A percentile compares a stretch with the other conserved stretches of the same genome.
Evolutionary conservation across 306 rosid species (phyloP).

Genomic region (Prunus mira): DNA sequence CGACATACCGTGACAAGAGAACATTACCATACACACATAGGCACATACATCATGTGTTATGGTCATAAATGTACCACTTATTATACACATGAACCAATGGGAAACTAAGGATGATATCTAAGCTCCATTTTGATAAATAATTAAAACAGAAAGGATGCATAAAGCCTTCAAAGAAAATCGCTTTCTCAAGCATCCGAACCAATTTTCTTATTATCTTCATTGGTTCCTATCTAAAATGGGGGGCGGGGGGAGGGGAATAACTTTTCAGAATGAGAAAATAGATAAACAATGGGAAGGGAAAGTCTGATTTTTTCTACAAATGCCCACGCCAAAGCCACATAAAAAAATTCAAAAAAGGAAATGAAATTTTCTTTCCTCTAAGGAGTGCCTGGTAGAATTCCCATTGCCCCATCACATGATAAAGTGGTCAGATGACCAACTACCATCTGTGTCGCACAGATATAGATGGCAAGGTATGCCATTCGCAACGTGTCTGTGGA

Average conservation of each 20-base stretch:
- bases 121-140: not conserved
- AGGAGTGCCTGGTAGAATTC: not conserved
- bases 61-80: not conserved
- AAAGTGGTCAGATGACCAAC: not conserved
- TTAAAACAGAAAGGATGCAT: not conserved
- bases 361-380: not conserved
- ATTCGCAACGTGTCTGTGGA: not conserved
- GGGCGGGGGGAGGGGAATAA: not conserved
- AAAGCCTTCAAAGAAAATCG: not conserved
- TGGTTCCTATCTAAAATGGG: not conserved
- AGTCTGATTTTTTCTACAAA: not conserved
- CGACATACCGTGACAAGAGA: not conserved
- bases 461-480: not conserved
- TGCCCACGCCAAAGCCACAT: not conserved
- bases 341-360: not conserved
- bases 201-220: not conserved
- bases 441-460: not conserved
- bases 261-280: not conserved
- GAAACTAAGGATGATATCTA: not conserved
- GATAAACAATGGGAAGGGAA: not conserved
- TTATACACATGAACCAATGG: not conserved
- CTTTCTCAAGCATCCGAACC: constrained; percentile 1
- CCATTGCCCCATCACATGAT: not conserved
- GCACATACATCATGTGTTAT: not conserved
- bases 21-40: not conserved